Conservation (phyloP, 2,329 filamentous ascomycete genomes). For the Paraphoma chrysanthemicola region DNA sequence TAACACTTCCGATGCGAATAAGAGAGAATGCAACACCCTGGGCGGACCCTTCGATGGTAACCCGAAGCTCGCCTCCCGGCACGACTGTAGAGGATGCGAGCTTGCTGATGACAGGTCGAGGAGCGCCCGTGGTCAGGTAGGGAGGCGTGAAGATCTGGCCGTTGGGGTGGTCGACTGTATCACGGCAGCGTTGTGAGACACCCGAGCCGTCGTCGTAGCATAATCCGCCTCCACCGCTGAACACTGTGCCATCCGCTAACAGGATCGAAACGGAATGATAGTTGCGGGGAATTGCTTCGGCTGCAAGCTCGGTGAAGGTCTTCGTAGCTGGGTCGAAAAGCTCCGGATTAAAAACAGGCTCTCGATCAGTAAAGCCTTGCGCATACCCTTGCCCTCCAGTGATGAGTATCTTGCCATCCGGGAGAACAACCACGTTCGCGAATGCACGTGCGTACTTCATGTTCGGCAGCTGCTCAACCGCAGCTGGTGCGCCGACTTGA, state of each 20-base stretch:
- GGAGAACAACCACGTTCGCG: conserved; percentile 27
- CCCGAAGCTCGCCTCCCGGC: conserved; percentile 16
- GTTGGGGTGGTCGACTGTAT: conserved; percentile 55
- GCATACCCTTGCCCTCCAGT: conserved; percentile 27
- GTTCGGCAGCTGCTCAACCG: conserved; percentile 14
- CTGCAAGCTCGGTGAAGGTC: conserved; percentile 20
- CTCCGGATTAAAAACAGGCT: conserved; percentile 23
- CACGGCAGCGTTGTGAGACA: conserved; percentile 51
- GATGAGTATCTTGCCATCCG: conserved; percentile 30
- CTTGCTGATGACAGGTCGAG: conserved; percentile 19
- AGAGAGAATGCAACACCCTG: conserved; percentile 16
- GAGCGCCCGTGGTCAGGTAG: conserved; percentile 55
- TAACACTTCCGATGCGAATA: conserved; percentile 29
- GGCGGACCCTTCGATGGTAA: conserved; percentile 16
- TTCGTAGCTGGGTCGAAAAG: conserved; percentile 27
- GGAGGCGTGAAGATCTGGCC: conserved; percentile 62
- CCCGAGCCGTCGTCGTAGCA: conserved; percentile 21
- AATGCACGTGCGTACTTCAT: conserved; percentile 23
- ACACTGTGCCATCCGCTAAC: conserved; percentile 25
- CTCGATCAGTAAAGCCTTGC: conserved; percentile 19
- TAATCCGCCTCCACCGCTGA: conserved; percentile 29
- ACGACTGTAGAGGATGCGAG: conserved; percentile 6
- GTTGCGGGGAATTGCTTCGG: conserved; percentile 21
- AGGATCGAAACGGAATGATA: conserved; percentile 33
- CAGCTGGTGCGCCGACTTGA: conserved; percentile 15